Conservation (phyloP, 768 basidiomycete genomes). For the Hypsizygus marmoreus region DNA sequence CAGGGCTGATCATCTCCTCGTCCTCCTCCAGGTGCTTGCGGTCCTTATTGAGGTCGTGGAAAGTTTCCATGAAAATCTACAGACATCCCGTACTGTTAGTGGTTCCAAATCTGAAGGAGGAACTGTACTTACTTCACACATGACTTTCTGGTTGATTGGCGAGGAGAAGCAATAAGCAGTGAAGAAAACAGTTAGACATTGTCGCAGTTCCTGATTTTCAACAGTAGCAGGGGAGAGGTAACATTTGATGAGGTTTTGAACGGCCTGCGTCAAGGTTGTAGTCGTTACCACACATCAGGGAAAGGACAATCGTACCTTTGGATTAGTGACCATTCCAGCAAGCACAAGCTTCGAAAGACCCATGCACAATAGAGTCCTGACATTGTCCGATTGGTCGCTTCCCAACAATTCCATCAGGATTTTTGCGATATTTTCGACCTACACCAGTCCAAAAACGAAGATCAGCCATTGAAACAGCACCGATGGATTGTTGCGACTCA, state of each 20-base stretch:
- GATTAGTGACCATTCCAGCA: conserved; percentile 72
- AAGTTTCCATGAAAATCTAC: conserved; percentile 59
- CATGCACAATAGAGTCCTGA: conserved; percentile 72
- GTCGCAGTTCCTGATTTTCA: conserved; percentile 81
- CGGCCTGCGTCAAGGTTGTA: conserved; percentile 45
- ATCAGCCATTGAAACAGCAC: background rate
- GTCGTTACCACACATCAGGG: conserved; percentile 17
- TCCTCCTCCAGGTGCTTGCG: conserved; percentile 56
- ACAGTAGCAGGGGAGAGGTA: conserved; percentile 83
- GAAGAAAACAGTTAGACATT: conserved; percentile 87
- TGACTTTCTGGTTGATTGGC: conserved; percentile 66
- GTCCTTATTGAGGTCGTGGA: conserved; percentile 48
- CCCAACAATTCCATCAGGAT: conserved; percentile 39
- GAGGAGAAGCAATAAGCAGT: conserved; percentile 87
- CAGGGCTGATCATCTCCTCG: conserved; percentile 56
- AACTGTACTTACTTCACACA: conserved; percentile 68
- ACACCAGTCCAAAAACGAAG: background rate
- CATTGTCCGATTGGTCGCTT: conserved; percentile 52
- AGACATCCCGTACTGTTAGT: background rate
- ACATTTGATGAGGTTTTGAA: conserved; percentile 41
- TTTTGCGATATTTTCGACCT: conserved; percentile 23
- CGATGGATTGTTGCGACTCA: conserved; percentile 8
- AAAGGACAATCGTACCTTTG: conserved; percentile 51
- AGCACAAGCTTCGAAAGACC: conserved; percentile 88
- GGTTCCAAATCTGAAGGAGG: background rate